These are phyloP conservation scores for Zasmidium angulare DNA, from an alignment of 2,329 filamentous ascomycete genomes.

Conservation along the genomic window DNA sequence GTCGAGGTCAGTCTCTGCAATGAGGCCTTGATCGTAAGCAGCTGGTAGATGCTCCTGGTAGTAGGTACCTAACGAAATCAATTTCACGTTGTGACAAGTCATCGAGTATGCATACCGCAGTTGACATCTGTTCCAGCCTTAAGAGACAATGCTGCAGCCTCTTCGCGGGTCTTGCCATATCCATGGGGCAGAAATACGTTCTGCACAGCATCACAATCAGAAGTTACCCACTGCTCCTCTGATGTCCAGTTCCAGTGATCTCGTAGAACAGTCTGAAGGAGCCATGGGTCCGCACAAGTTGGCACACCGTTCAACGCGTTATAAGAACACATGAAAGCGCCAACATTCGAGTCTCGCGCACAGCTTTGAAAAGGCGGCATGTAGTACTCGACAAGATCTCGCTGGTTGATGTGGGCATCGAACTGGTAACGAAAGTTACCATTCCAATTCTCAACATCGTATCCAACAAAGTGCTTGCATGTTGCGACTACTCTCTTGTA, in stretches of 20 bases:
- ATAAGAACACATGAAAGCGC: constrained; percentile 46
- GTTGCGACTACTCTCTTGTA: constrained; percentile 45
- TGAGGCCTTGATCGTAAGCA: constrained; percentile 43
- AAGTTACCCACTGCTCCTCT: constrained; percentile 62
- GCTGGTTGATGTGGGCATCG: constrained; percentile 56
- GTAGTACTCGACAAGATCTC: constrained; percentile 69
- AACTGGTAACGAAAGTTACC: constrained; percentile 48
- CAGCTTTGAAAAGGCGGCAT: constrained; percentile 62
- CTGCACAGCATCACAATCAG: constrained; percentile 64
- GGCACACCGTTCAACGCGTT: constrained; percentile 67
- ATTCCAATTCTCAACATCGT: constrained; percentile 35
- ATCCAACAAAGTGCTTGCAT: constrained; percentile 47
- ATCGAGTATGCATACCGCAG: constrained; percentile 38
- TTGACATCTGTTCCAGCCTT: constrained; percentile 55
- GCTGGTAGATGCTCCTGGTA: constrained; percentile 48
- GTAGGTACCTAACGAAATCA: constrained; percentile 36
- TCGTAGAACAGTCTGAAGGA: constrained; percentile 63
- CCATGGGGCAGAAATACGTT: constrained; percentile 52
- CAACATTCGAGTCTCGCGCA: constrained; percentile 46
- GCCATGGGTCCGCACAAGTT: constrained; percentile 61
- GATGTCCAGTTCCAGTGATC: constrained; percentile 65
- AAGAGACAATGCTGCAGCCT: constrained; percentile 50
- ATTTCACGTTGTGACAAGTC: not conserved
- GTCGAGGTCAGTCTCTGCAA: constrained; percentile 50
- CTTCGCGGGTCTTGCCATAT: constrained; percentile 43